Evolutionary conservation across 2,329 filamentous ascomycete genomes (phyloP).

Genomic region (Colletotrichum incanum): DNA sequence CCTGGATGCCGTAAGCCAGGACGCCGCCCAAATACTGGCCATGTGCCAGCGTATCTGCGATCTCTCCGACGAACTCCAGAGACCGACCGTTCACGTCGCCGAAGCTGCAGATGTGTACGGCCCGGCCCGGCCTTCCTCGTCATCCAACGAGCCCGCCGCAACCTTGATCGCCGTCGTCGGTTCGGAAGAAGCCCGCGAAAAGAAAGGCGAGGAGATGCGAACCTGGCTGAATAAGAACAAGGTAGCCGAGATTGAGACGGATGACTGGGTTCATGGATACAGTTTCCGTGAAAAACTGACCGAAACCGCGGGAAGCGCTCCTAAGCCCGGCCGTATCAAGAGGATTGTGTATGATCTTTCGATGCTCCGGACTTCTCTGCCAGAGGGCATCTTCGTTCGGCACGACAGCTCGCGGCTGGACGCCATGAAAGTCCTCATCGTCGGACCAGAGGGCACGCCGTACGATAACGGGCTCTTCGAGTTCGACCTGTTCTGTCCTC

Average conservation of each 20-base stretch:
- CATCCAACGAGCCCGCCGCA: not conserved
- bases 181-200: no score
- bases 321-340: conserved; percentile 58
- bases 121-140: not conserved
- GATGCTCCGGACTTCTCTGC: conserved; percentile 61
- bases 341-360: conserved; percentile 62
- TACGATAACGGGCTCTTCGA: conserved; percentile 70
- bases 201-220: not conserved
- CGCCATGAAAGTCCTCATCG: conserved; percentile 65
- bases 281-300: not conserved
- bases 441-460: conserved; percentile 65
- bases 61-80: not conserved
- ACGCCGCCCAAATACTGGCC: not conserved
- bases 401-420: conserved; percentile 62
- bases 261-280: not conserved
- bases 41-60: conserved; percentile 8
- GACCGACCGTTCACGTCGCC: not conserved
- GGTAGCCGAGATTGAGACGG: not conserved
- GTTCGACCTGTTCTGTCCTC: conserved; percentile 65
- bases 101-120: not conserved
- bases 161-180: not conserved
- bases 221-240: not conserved
- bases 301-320: not conserved
- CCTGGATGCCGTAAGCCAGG: not conserved
- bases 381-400: conserved; percentile 66